A percentile compares a stretch with the other conserved stretches of the same genome.
These are phyloP conservation scores for Quercus glauca DNA, from an alignment of 306 rosid species.

Conservation along the genomic window DNA sequence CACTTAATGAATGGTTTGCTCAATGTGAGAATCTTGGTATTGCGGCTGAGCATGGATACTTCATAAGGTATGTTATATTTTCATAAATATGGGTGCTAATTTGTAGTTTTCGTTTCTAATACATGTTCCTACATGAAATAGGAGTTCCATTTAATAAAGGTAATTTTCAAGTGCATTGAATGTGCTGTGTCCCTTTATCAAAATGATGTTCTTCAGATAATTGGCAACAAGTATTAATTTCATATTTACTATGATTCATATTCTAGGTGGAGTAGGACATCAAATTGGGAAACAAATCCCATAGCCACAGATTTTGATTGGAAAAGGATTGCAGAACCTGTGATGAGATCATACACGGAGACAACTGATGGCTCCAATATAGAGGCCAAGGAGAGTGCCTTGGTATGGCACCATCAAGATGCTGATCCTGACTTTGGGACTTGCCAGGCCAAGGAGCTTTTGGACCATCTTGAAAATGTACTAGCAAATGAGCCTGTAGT, in stretches of 20 bases:
- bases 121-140: neutral
- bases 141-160: neutral
- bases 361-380: constrained; percentile 64
- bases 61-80: constrained; percentile 50
- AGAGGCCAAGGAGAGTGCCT: constrained; percentile 71
- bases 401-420: constrained; percentile 67
- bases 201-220: constrained; percentile 3
- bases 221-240: constrained; percentile 6
- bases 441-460: constrained; percentile 64
- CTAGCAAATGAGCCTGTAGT: constrained; percentile 68
- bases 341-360: constrained; percentile 58
- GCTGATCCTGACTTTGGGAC: constrained; percentile 61
- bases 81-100: constrained; percentile 1
- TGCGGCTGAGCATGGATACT: constrained; percentile 94
- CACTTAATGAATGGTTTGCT: constrained; percentile 66
- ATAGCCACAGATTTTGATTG: constrained; percentile 35
- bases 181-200: neutral
- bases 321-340: constrained; percentile 66
- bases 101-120: neutral
- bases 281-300: constrained; percentile 57
- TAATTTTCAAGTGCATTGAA: neutral
- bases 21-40: constrained; percentile 78
- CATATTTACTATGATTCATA: constrained; percentile 12
- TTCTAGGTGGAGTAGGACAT: constrained; percentile 60
- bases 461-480: constrained; percentile 63